A percentile compares a stretch with the other conserved stretches of the same genome.
Conservation (phyloP, 768 basidiomycete species). For the Tylopilus subfusipes region DNA sequence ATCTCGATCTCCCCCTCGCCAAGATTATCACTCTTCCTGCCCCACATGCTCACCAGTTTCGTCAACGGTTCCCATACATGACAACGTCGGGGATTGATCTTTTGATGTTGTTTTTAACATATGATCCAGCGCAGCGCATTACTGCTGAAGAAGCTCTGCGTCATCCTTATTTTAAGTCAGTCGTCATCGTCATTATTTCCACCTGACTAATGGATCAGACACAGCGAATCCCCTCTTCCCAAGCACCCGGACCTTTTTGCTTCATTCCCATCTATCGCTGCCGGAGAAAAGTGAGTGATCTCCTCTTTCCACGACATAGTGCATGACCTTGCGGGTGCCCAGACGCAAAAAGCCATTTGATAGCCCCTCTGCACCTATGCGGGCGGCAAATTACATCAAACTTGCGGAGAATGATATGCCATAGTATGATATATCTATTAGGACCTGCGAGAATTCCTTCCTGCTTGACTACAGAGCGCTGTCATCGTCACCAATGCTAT, state of each 20-base stretch:
- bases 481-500: conserved; percentile 5
- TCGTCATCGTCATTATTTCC: not conserved
- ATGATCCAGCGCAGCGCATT: conserved; percentile 85
- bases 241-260: conserved; percentile 96
- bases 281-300: conserved; percentile 80
- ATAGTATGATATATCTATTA: conserved; percentile 14
- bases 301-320: not conserved
- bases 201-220: not conserved
- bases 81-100: conserved; percentile 83
- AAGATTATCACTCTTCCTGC: conserved; percentile 76
- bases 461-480: conserved; percentile 5
- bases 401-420: conserved; percentile 59
- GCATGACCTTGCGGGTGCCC: conserved; percentile 12
- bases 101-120: conserved; percentile 74
- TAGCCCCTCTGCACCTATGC: conserved; percentile 76
- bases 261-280: conserved; percentile 93
- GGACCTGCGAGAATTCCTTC: not conserved
- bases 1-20: conserved; percentile 70
- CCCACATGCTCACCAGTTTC: conserved; percentile 70
- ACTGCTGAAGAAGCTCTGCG: conserved; percentile 85
- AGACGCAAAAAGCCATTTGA: conserved; percentile 77
- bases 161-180: conserved; percentile 88
- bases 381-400: conserved; percentile 65
- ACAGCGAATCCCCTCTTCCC: conserved; percentile 87
- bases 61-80: conserved; percentile 83